Conservation (phyloP, 2,329 filamentous ascomycete genomes). For the Pseudocercospora pini-densiflorae region DNA sequence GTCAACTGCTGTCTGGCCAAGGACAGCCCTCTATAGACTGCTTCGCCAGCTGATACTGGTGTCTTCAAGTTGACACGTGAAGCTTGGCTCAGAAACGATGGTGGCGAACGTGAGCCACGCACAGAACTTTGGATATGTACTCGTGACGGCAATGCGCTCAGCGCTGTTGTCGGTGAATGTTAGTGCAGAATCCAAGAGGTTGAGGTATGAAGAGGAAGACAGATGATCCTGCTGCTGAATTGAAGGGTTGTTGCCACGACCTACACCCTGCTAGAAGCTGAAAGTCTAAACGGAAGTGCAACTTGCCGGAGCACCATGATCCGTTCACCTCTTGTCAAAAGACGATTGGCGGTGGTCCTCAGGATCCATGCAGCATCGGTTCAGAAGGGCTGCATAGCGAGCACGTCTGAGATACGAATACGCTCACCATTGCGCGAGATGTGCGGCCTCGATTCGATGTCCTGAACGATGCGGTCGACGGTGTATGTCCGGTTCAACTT, state of each 20-base stretch:
- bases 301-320: not conserved
- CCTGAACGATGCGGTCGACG: not conserved
- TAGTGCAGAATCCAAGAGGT: no score
- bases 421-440: not conserved
- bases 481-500: not conserved
- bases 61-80: no score
- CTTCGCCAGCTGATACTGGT: no score
- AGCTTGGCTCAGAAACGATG: no score
- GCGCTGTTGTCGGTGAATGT: no score
- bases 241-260: not conserved
- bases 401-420: not conserved
- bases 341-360: no score
- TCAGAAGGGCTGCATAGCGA: no score
- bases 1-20: not conserved
- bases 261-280: not conserved
- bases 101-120: no score
- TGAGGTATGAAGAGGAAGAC: not conserved
- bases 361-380: not conserved
- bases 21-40: no score
- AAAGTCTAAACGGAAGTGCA: not conserved
- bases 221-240: not conserved
- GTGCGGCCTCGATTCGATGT: no score
- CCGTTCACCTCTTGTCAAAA: not conserved
- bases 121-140: no score
- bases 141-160: no score